Base-by-base conservation (phyloP, 148 eudicot genomes). In the Rhododendron ferrugineum region DNA sequence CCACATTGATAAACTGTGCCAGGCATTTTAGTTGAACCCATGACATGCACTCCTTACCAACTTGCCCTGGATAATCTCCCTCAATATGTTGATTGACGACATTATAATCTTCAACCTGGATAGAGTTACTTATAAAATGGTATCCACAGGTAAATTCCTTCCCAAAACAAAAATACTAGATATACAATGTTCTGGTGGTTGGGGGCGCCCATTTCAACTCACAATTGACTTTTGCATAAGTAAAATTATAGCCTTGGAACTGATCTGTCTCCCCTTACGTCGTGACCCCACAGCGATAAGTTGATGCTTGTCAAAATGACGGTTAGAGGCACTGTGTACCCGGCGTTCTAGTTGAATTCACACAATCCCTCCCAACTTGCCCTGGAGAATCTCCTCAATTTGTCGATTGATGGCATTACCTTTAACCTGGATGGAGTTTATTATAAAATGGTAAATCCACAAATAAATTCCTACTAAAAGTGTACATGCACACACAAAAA, bases 341-440 rank as follows among this genome's bases (percentile, higher is more conserved):
- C 14, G 20, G 32, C 77, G 62, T 46, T 49, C 83, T 18, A 13
- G 62, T 46, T 37, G 87, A 73, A 75, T 82, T 82, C 75, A 79
- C 1, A 83, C 86, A 49, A 76, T 76, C 40, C 22, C 20, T 56
- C 46, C 49, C 79, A 49, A 79, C 36, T 68, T 86, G 15, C 76
- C 82, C 32, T 46, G 47, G 81, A 91, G 84, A 86, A 88, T 83
- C 83, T 81, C 82, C 84, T 91, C 87, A 82, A 93, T 64, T 34
- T 90, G 83, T 77, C 87, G 81, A 87, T 94, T 94, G 82, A 94
- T 86, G 42, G 81, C 78, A 84, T 88, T 93, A 75, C 92, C 92
- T 87, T 88, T 91, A 68, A 79, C 96, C 95, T 92, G 88, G 77
- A 88, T 49, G 70, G 42, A 42, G 49, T 79, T 5, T n/a, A 47